phyloP scores from a whole-genome alignment of 805 yeast genomes.

The Wickerhamomyces sydowiorum region DNA sequence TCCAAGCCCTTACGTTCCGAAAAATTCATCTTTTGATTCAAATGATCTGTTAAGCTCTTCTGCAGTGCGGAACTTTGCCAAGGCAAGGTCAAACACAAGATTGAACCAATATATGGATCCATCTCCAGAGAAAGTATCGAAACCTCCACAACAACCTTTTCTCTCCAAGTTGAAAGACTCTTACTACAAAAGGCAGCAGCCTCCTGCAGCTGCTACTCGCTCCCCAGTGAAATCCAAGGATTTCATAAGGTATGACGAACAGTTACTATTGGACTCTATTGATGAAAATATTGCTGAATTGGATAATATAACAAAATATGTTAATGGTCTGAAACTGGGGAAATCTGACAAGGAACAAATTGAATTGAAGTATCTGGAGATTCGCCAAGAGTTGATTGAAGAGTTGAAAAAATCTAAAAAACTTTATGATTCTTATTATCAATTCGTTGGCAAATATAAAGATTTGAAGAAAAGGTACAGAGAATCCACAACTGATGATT shows the following conservation, averaged over 20 bases:
- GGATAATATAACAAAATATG: conserved; percentile 17
- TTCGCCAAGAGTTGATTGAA: conserved; percentile 25
- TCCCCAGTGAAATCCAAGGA: too few relatives aligned
- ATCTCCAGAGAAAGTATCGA: background rate
- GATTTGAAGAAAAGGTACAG: conserved; percentile 12
- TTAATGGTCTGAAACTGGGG: conserved; percentile 11
- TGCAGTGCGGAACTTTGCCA: conserved; percentile 12
- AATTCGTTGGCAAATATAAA: conserved; percentile 26
- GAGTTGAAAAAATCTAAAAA: conserved; percentile 29
- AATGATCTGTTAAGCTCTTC: conserved; percentile 11
- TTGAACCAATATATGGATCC: conserved; percentile 6
- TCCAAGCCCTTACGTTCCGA: conserved; percentile 15
- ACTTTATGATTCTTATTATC: conserved; percentile 29
- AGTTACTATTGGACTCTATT: conserved; percentile 16
- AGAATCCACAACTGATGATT: background rate
- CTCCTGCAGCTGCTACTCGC: too few relatives aligned
- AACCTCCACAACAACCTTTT: background rate
- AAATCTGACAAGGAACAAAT: conserved; percentile 5
- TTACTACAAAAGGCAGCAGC: too few relatives aligned
- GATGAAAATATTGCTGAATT: conserved; percentile 22
- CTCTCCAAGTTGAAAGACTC: too few relatives aligned
- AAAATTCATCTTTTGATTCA: conserved; percentile 1
- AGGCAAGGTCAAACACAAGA: conserved; percentile 15
- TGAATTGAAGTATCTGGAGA: conserved; percentile 18
- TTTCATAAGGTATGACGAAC: background rate